Conservation (phyloP, 1,284 basidiomycete species). For the Leucoagaricus sp. region DNA sequence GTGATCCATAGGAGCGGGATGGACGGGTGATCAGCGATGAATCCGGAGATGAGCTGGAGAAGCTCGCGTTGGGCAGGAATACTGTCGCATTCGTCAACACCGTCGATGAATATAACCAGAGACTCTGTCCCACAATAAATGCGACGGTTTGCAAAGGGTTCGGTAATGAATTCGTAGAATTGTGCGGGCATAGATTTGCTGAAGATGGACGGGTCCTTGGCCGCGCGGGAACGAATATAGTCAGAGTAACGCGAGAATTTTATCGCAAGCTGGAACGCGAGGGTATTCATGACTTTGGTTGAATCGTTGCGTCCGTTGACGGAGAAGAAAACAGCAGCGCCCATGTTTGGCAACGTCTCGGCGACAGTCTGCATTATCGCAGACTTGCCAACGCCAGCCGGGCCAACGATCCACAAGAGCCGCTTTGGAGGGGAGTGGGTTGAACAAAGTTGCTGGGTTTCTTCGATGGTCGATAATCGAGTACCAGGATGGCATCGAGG, state of each 20-base stretch:
- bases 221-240: background rate
- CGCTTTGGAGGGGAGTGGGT: background rate
- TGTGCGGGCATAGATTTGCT: background rate
- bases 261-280: conserved; percentile 3
- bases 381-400: background rate
- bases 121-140: background rate
- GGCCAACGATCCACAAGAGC: background rate
- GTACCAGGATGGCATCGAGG: background rate
- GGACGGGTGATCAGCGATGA: background rate
- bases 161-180: background rate
- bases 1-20: conserved; percentile 2
- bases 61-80: background rate
- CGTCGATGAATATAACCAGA: background rate
- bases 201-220: background rate
- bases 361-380: conserved; percentile 5
- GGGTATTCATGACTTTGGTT: background rate
- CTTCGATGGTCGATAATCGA: background rate
- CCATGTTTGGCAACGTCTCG: background rate
- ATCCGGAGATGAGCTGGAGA: background rate
- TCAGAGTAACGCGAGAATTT: background rate
- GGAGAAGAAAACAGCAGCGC: conserved; percentile 5
- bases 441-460: background rate
- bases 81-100: conserved; percentile 1
- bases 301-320: background rate
- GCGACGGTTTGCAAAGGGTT: background rate